These are phyloP conservation scores for Sporisorium exsertum DNA, from an alignment of 1,284 basidiomycete species.

Conservation along the genomic window DNA sequence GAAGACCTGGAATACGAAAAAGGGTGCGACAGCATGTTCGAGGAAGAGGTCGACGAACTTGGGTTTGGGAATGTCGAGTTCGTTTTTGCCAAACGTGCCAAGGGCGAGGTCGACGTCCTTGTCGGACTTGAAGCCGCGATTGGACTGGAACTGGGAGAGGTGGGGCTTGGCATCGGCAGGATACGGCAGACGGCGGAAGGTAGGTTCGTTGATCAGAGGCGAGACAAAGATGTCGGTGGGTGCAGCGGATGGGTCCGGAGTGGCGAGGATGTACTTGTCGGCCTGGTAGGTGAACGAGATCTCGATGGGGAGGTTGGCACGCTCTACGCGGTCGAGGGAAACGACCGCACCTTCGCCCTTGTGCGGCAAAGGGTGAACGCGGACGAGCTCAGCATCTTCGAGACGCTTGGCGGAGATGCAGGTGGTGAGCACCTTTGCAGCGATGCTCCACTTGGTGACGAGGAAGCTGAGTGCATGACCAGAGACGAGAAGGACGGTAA, in stretches of 20 bases:
- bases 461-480: conserved; percentile 94
- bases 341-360: conserved; percentile 93
- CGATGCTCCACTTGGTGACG: conserved; percentile 88
- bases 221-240: conserved; percentile 60
- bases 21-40: conserved; percentile 69
- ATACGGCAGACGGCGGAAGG: conserved; percentile 88
- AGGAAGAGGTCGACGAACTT: conserved; percentile 66
- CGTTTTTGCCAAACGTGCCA: conserved; percentile 65
- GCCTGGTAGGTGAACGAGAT: conserved; percentile 95
- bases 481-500: conserved; percentile 84
- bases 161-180: conserved; percentile 82
- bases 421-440: conserved; percentile 82
- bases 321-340: conserved; percentile 74
- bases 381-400: conserved; percentile 81
- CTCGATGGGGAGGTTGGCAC: conserved; percentile 70
- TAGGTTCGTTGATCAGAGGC: conserved; percentile 72
- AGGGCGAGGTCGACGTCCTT: conserved; percentile 61
- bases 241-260: conserved; percentile 67
- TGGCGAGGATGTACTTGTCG: conserved; percentile 87
- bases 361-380: conserved; percentile 85
- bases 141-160: conserved; percentile 78
- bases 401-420: conserved; percentile 71
- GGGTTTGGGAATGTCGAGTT: conserved; percentile 66
- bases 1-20: conserved; percentile 69
- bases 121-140: conserved; percentile 71